These are phyloP conservation scores for Ascomycota sp. DNA, from an alignment of 2,329 filamentous ascomycete genomes.

Conservation along the genomic window DNA sequence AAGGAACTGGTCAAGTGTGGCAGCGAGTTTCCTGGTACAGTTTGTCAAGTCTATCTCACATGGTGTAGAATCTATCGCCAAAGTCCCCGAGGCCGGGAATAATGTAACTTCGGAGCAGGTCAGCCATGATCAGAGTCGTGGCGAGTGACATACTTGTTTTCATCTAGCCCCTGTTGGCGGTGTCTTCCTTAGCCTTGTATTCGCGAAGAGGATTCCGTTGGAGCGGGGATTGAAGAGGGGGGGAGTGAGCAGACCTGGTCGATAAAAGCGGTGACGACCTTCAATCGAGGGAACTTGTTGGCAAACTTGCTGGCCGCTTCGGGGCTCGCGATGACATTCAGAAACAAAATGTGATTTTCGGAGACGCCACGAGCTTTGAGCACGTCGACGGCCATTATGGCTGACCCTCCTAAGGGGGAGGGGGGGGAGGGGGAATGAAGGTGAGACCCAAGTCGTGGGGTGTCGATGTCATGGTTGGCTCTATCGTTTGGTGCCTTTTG, in stretches of 20 bases:
- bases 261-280: slow-evolving; percentile 87
- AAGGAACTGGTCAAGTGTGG: too few relatives aligned
- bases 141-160: slow-evolving; percentile 57
- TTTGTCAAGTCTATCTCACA: slow-evolving; percentile 21
- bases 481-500: neutral
- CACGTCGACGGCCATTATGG: slow-evolving; percentile 90
- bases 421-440: too few relatives aligned
- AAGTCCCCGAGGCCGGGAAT: slow-evolving; percentile 86
- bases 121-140: slow-evolving; percentile 8
- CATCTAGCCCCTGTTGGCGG: slow-evolving; percentile 50
- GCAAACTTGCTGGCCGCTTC: slow-evolving; percentile 80
- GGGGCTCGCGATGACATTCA: slow-evolving; percentile 94
- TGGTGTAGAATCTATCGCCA: slow-evolving; percentile 84
- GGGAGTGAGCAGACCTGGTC: slow-evolving; percentile 35
- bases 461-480: slow-evolving; percentile 1
- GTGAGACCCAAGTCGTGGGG: neutral
- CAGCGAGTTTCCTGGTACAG: too few relatives aligned
- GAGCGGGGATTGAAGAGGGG: too few relatives aligned
- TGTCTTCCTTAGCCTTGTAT: neutral
- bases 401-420: slow-evolving; percentile 50
- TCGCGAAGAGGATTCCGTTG: too few relatives aligned
- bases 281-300: slow-evolving; percentile 64
- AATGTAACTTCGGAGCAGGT: slow-evolving; percentile 50
- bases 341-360: slow-evolving; percentile 83
- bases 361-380: slow-evolving; percentile 76